phyloP scores from a whole-genome alignment of 2,329 filamentous ascomycete genomes.

The Penicillium verrucosum region DNA sequence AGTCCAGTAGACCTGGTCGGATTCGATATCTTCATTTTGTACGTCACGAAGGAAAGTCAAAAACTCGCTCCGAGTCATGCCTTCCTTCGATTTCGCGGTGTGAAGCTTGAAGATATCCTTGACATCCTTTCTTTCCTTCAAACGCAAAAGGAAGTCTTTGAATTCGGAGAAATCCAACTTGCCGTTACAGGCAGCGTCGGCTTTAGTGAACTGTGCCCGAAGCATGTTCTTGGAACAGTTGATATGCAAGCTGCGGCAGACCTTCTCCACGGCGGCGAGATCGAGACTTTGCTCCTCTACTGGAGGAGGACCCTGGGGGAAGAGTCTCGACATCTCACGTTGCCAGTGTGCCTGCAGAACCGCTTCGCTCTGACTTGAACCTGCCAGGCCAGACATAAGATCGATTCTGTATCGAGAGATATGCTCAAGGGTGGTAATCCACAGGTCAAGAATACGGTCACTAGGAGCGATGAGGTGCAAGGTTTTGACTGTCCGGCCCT shows the following conservation, averaged over 20 bases:
- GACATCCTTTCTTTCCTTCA: slow-evolving; percentile 83
- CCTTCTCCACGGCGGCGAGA: slow-evolving; percentile 71
- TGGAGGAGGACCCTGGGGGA: slow-evolving; percentile 39
- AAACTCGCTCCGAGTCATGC: slow-evolving; percentile 72
- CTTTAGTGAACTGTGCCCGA: slow-evolving; percentile 68
- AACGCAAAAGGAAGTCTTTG: slow-evolving; percentile 72
- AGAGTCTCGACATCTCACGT: slow-evolving; percentile 72
- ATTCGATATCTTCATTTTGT: slow-evolving; percentile 73
- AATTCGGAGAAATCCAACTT: slow-evolving; percentile 77
- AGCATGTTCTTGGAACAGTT: slow-evolving; percentile 77
- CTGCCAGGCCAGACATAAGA: slow-evolving; percentile 83
- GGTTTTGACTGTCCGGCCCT: slow-evolving; percentile 67
- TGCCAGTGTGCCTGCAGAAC: slow-evolving; percentile 83
- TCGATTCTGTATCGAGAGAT: slow-evolving; percentile 84
- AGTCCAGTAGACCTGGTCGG: slow-evolving; percentile 65
- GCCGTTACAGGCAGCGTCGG: slow-evolving; percentile 62
- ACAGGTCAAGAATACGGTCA: slow-evolving; percentile 67
- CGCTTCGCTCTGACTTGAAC: slow-evolving; percentile 69
- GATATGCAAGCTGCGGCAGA: slow-evolving; percentile 89
- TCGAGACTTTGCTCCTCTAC: slow-evolving; percentile 70
- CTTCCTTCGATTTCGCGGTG: slow-evolving; percentile 57
- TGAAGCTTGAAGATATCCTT: slow-evolving; percentile 66
- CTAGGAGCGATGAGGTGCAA: slow-evolving; percentile 83
- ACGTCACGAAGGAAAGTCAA: slow-evolving; percentile 67
- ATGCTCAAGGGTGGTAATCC: slow-evolving; percentile 79